Base-by-base conservation (phyloP, 108 stramenopile genomes). In the Cyclostephanos invisitatus region DNA sequence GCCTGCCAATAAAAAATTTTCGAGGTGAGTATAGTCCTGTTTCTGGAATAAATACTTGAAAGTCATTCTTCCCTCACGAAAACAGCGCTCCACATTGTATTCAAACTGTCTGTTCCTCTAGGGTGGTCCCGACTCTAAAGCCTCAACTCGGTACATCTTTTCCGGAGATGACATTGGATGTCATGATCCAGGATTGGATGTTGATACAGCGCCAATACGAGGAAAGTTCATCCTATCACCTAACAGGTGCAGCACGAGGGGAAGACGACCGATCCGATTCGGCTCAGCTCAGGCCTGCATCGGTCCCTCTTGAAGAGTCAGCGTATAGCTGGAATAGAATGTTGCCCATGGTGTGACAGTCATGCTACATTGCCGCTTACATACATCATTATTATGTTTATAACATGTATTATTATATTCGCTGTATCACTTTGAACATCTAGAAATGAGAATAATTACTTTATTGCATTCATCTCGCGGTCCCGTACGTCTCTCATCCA, bases 181-280 rank as follows among this genome's bases (percentile, higher is more conserved):
- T 40, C 48, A 48, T 81, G 70, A 72, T 81, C 62, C 70, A 66
- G 58, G 73, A 81, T 32, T 81, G 80, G 80, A 60, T 68, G 64
- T n/a, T 49, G 46, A 51, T 81, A 64, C 69, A 75, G 24, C 59
- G 51, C 21, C 56, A 73, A 24, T 65, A 64, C 53, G 78, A 80
- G 27, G 74, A 81, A 49, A 74, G 66, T 56, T 64, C 67, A 12
- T 68, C 73, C 0, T 61, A 81, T 40, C 80, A 73, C 27, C 61
- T 74, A 35, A 74, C 53, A 29, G 80, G 74, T 27, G 44, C 73
- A 12, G 69, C 66, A 50, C 71, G 50, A 60, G 77, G 51, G 37
- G 72, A 61, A 51, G 53, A 51, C 28, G 70, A 58, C 17, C 69
- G 50, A 57, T 55, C 72, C 21, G 64, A 74, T 57, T 64, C 73